Conservation (phyloP, 2,329 filamentous ascomycete genomes). For the Cladophialophora psammophila region DNA sequence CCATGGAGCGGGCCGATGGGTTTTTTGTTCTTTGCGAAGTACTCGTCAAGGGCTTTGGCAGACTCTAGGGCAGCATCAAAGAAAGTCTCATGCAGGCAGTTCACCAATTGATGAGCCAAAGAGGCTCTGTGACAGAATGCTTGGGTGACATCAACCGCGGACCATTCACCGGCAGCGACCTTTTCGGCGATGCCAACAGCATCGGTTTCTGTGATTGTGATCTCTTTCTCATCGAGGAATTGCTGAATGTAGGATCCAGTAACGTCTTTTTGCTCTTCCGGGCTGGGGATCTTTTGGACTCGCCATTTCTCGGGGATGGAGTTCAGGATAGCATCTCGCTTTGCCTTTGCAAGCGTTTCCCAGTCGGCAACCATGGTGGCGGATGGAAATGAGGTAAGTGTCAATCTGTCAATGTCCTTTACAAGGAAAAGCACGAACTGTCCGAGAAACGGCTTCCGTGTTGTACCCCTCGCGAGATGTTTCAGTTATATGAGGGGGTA, state of each 20-base stretch:
- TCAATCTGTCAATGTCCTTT: background rate
- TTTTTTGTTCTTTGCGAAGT: constrained; percentile 51
- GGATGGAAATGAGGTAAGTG: background rate
- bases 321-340: constrained; percentile 61
- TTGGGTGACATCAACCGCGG: constrained; percentile 61
- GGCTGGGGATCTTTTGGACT: constrained; percentile 56
- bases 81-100: constrained; percentile 62
- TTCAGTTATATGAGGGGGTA: background rate
- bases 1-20: constrained; percentile 68
- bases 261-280: constrained; percentile 62
- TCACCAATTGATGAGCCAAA: constrained; percentile 66
- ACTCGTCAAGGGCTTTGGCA: constrained; percentile 58
- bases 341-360: constrained; percentile 59
- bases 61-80: constrained; percentile 61
- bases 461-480: background rate
- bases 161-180: constrained; percentile 63
- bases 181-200: constrained; percentile 64
- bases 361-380: constrained; percentile 49
- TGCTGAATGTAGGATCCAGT: constrained; percentile 64
- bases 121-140: constrained; percentile 65
- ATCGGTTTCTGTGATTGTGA: constrained; percentile 68
- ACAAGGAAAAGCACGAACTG: background rate
- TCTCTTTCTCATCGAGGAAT: constrained; percentile 61
- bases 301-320: constrained; percentile 66
- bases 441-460: background rate